These are phyloP conservation scores for Lactarius deliciosus DNA, from an alignment of 768 basidiomycete genomes.

Conservation along the genomic window DNA sequence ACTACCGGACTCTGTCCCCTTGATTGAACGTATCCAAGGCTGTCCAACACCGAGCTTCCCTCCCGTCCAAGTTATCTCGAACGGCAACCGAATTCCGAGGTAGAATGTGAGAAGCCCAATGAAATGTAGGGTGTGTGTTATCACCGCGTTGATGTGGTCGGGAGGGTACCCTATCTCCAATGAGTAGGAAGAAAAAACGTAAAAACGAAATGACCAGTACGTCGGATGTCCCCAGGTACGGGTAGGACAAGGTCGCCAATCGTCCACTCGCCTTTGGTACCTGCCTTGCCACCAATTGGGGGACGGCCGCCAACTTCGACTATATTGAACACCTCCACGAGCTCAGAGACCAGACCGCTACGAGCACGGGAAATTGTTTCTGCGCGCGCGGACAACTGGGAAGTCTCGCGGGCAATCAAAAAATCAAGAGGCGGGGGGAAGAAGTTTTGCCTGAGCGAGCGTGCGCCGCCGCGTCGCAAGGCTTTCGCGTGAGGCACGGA, in stretches of 20 bases:
- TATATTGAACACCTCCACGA: constrained; percentile 82
- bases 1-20: constrained; percentile 64
- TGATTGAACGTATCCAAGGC: constrained; percentile 72
- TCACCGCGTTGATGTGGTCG: constrained; percentile 85
- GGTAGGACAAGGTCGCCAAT: constrained; percentile 79
- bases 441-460: constrained; percentile 39
- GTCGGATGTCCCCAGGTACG: constrained; percentile 79
- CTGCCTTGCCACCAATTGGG: constrained; percentile 70
- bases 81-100: constrained; percentile 80
- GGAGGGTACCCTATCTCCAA: constrained; percentile 65
- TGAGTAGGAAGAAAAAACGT: constrained; percentile 10
- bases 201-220: constrained; percentile 42
- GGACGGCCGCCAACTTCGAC: constrained; percentile 80
- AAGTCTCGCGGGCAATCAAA: constrained; percentile 43
- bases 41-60: constrained; percentile 70
- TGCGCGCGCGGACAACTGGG: constrained; percentile 51
- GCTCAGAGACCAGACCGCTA: constrained; percentile 72
- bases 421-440: constrained; percentile 21
- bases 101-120: constrained; percentile 77
- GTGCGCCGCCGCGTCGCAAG: constrained; percentile 64
- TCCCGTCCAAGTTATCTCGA: constrained; percentile 71
- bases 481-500: constrained; percentile 56
- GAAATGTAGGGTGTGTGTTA: constrained; percentile 81
- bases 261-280: constrained; percentile 81
- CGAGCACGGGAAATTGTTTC: constrained; percentile 64